Evolutionary conservation across 2,329 filamentous ascomycete genomes (phyloP).

Genomic region (Neoscytalidium dimidiatum): DNA sequence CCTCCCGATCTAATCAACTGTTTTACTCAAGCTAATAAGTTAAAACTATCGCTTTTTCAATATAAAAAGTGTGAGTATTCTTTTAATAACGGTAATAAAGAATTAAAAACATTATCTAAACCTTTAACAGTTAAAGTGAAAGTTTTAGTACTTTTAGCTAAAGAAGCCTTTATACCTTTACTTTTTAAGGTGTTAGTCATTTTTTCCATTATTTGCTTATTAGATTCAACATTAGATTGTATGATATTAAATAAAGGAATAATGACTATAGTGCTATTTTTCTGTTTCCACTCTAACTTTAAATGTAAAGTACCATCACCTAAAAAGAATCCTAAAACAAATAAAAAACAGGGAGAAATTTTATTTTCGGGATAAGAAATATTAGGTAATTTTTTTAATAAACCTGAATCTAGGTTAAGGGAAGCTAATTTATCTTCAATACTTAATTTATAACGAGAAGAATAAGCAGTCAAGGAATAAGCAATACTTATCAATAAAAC

Average conservation of each 20-base stretch:
- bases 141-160: neutral
- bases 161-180: neutral
- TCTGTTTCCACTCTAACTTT: neutral
- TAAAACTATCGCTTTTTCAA: neutral
- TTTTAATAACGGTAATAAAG: neutral
- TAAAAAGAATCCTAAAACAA: neutral
- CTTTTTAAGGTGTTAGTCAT: neutral
- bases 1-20: neutral
- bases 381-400: neutral
- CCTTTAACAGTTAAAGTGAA: constrained; percentile 5
- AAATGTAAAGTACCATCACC: neutral
- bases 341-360: neutral
- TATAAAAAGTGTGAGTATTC: neutral
- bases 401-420: neutral
- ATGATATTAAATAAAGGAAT: neutral
- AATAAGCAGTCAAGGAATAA: neutral
- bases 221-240: neutral
- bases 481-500: neutral
- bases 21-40: neutral
- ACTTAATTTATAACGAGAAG: neutral
- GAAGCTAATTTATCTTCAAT: neutral
- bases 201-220: neutral
- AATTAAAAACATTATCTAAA: neutral
- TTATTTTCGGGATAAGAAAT: neutral
- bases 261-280: neutral